Evolutionary conservation across 352 stramenopile species (phyloP), one percentile per base, ranked within the genome.

Genomic region (Halophytophthora polymorphica): DNA sequence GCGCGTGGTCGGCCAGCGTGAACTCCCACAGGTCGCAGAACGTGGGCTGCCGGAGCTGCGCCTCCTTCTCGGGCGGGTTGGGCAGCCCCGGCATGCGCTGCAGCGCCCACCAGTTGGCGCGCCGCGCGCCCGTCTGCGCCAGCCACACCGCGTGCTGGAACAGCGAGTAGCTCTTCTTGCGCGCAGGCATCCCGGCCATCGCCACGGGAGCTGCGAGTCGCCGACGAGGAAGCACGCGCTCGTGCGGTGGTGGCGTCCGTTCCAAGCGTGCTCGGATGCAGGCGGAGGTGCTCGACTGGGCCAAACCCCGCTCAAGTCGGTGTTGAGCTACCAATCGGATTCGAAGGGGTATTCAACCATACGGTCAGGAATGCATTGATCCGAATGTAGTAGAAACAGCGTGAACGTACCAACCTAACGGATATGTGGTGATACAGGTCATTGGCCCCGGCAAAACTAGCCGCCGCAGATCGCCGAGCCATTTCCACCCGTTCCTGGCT

Each of bases 21-120:
- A 88, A 73, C 58, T 91, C 79, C 81, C 81, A 94, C 41, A 94
- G 69, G 49, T 94, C 79, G 13, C 78, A 66, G 53, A 88, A 88
- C 45, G 19, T 60, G 44, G 81, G 76, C 29, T 73, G 36, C 17
- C 66, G 64, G 45, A 80, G 36, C 45, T 71, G 29, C 29, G 66
- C 59, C 51, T 76, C 66, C 1, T 73, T 50, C 51, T 94, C 77
- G 3, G 77, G 82, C 23, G 84, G 75, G 53, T 91, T 87, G 1
- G 81, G 81, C 19, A 94, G 36, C 8, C 84, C 84, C 0, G 78
- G 76, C 63, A 90, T 84, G 35, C 56, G 64, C 25, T 80, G 51
- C 33, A 86, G 54, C 28, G 82, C 33, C 66, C 71, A 91, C 23
- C 62, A 69, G 49, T 91, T 53, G 1, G 66, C 4, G 4, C 66